These are phyloP conservation scores for Trichoderma arundinaceum DNA, from an alignment of 2,329 filamentous ascomycete species.

Conservation along the genomic window DNA sequence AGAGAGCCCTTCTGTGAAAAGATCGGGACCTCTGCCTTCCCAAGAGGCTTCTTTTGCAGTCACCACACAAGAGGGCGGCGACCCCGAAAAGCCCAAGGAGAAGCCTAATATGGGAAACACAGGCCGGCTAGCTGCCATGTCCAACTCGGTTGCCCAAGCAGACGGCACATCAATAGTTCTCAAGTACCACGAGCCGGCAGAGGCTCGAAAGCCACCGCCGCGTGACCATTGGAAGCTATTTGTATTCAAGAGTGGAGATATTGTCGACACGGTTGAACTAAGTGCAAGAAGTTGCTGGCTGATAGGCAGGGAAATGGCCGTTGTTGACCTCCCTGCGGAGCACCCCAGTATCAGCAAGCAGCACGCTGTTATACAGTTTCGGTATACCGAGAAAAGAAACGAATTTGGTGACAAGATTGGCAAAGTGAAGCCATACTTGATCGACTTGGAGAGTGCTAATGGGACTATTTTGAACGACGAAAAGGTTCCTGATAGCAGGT, in stretches of 20 bases:
- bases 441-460: conserved; percentile 93
- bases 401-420: conserved; percentile 86
- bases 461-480: conserved; percentile 84
- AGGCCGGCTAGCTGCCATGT: conserved; percentile 83
- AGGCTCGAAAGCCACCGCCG: conserved; percentile 84
- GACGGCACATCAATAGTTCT: conserved; percentile 78
- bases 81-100: conserved; percentile 70
- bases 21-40: conserved; percentile 61
- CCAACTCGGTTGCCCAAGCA: conserved; percentile 75
- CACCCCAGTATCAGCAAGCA: conserved; percentile 95
- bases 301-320: conserved; percentile 76
- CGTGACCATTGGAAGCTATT: conserved; percentile 87
- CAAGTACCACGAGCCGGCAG: conserved; percentile 94
- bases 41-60: conserved; percentile 67
- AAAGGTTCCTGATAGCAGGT: conserved; percentile 74
- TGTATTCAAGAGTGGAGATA: conserved; percentile 83
- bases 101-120: conserved; percentile 85
- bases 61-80: conserved; percentile 49
- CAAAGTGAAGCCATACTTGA: conserved; percentile 82
- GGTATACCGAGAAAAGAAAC: conserved; percentile 80
- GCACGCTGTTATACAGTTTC: conserved; percentile 93
- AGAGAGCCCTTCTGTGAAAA: conserved; percentile 39
- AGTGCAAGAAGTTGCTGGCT: conserved; percentile 85
- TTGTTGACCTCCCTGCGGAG: conserved; percentile 83
- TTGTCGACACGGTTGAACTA: conserved; percentile 82